These are phyloP conservation scores for Dorcoceras hygrometricum DNA, from an alignment of 257 asterid species.

Conservation along the genomic window DNA sequence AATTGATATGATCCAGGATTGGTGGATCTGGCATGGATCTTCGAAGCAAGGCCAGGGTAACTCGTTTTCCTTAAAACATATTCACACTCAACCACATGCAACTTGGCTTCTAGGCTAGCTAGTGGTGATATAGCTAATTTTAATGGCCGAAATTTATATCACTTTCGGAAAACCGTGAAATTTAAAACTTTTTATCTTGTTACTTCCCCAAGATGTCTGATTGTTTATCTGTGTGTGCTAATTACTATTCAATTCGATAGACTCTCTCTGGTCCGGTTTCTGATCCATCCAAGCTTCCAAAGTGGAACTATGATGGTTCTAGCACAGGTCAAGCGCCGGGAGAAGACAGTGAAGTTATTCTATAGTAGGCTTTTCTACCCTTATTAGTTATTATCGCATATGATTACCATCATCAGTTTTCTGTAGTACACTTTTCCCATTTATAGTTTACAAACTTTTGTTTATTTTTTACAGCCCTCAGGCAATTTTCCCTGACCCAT, in stretches of 20 bases:
- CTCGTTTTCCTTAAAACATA: background rate
- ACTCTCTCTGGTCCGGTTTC: constrained; percentile 41
- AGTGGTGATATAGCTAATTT: background rate
- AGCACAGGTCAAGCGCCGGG: constrained; percentile 61
- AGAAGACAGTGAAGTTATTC: constrained; percentile 54
- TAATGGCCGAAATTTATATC: background rate
- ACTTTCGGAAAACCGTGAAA: background rate
- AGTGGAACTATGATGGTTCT: constrained; percentile 57
- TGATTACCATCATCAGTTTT: background rate
- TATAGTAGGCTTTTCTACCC: constrained; percentile 31
- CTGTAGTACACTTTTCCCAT: background rate
- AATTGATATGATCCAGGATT: constrained; percentile 35
- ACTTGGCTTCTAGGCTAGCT: background rate
- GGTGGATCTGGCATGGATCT: constrained; percentile 56
- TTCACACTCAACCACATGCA: background rate
- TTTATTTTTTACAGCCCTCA: background rate
- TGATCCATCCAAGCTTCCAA: constrained; percentile 55
- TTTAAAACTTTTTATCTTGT: background rate
- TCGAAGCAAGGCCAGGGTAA: constrained; percentile 56
- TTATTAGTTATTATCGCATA: background rate
- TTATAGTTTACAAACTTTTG: background rate
- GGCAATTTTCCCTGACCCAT: background rate
- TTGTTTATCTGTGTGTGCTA: background rate
- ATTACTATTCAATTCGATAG: too few relatives aligned
- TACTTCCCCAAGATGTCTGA: background rate